phyloP scores from a whole-genome alignment of 1,284 basidiomycete genomes.

The Boletus semigastroideus region DNA sequence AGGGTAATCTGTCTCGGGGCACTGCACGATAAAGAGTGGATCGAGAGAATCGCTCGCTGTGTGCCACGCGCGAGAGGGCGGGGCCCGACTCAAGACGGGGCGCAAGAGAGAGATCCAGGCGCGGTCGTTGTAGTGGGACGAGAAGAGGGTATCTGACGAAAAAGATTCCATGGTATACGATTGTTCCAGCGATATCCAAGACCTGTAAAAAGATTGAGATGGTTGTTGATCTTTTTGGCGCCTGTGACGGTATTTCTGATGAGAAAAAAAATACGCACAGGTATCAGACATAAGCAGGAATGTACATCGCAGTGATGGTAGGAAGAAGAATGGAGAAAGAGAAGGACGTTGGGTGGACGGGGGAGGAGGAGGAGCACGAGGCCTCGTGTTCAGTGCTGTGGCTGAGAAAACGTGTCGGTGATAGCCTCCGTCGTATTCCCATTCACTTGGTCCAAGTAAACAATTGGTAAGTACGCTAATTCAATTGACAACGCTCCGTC shows the following conservation, averaged over 20 bases:
- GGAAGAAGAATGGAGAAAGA: constrained; percentile 6
- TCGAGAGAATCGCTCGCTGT: constrained; percentile 22
- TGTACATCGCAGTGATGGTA: constrained; percentile 19
- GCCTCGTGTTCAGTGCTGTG: constrained; percentile 33
- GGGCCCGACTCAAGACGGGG: constrained; percentile 17
- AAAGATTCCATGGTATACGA: constrained; percentile 34
- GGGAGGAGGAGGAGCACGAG: neutral
- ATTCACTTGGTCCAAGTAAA: constrained; percentile 5
- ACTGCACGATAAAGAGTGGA: constrained; percentile 21
- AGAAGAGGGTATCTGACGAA: constrained; percentile 31
- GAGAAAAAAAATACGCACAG: constrained; percentile 13
- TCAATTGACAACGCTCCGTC: neutral
- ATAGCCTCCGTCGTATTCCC: constrained; percentile 24
- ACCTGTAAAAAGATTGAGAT: constrained; percentile 21
- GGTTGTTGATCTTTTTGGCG: constrained; percentile 4
- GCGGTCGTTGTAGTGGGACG: constrained; percentile 7
- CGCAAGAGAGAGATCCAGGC: constrained; percentile 13
- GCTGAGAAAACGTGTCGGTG: constrained; percentile 38
- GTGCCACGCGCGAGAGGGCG: constrained; percentile 20
- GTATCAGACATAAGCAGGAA: constrained; percentile 25
- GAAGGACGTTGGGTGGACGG: constrained; percentile 12
- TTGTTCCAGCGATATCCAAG: constrained; percentile 34
- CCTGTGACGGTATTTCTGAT: too few species aligned
- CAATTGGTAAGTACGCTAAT: neutral
- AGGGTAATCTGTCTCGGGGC: constrained; percentile 10